phyloP scores from a whole-genome alignment of 2,329 filamentous ascomycete species.

The Cryphonectria parasitica region DNA sequence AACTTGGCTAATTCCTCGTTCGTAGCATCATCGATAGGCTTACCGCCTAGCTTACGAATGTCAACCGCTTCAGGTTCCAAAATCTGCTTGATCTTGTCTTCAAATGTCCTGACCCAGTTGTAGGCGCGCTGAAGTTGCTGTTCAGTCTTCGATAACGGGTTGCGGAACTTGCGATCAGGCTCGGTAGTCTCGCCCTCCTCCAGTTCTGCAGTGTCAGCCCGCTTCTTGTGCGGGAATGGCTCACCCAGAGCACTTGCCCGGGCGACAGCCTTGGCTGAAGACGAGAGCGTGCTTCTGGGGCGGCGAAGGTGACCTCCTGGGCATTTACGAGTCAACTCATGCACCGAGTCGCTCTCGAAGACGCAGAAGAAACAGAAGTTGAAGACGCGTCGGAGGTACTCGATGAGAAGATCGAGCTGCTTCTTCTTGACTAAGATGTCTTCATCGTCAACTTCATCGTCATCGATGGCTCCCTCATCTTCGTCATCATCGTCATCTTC shows the following conservation, averaged over 20 bases:
- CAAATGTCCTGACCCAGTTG: constrained; percentile 99
- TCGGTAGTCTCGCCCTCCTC: constrained; percentile 68
- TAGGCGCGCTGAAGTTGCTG: constrained; percentile 93
- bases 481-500: constrained; percentile 82
- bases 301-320: constrained; percentile 95
- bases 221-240: constrained; percentile 82
- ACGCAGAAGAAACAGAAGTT: constrained; percentile 99
- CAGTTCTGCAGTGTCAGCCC: constrained; percentile 64
- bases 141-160: constrained; percentile 74
- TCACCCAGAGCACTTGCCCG: constrained; percentile 82
- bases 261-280: constrained; percentile 81
- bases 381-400: constrained; percentile 94
- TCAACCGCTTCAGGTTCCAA: constrained; percentile 88
- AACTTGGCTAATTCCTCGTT: constrained; percentile 84
- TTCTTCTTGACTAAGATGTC: constrained; percentile 93
- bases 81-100: constrained; percentile 93
- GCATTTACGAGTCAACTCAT: constrained; percentile 94
- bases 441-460: constrained; percentile 88
- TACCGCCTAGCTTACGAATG: constrained; percentile 87
- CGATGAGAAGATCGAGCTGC: constrained; percentile 91
- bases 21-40: constrained; percentile 80
- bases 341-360: constrained; percentile 95
- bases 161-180: constrained; percentile 72
- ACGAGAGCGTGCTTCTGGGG: constrained; percentile 82
- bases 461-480: constrained; percentile 76